phyloP scores from a whole-genome alignment of 352 stramenopile species.

The Globisporangium emineosum region DNA sequence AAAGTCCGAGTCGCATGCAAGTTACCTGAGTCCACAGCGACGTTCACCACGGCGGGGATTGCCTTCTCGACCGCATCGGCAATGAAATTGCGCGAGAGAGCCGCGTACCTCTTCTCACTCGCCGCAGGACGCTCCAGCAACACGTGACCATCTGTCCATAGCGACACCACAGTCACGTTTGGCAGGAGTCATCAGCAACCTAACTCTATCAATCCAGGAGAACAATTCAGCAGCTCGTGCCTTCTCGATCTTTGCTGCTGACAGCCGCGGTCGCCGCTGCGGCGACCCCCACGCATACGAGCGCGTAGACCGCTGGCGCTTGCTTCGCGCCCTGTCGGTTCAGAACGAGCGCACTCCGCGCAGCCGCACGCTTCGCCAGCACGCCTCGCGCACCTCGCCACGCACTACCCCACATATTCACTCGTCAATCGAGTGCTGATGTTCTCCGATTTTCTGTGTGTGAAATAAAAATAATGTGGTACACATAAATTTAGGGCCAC shows the following conservation, averaged over 20 bases:
- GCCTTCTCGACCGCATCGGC: constrained; percentile 88
- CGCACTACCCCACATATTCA: constrained; percentile 8
- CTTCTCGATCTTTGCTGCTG: constrained; percentile 13
- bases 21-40: constrained; percentile 66
- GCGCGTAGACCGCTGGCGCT: constrained; percentile 5
- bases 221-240: not conserved
- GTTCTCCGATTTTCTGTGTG: constrained; percentile 3
- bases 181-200: not conserved
- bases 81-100: constrained; percentile 81
- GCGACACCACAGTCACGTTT: not conserved
- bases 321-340: constrained; percentile 1
- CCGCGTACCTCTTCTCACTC: constrained; percentile 11
- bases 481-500: not conserved
- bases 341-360: constrained; percentile 1
- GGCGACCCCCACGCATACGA: constrained; percentile 1
- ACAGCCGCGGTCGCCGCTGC: not conserved
- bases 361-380: constrained; percentile 2
- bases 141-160: constrained; percentile 16
- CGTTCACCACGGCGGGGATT: constrained; percentile 88
- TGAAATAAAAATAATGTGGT: not conserved
- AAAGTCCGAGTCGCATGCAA: not conserved
- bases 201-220: not conserved
- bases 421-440: not conserved
- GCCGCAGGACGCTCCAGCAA: constrained; percentile 22
- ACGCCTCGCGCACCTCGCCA: not conserved